A percentile compares a stretch with the other conserved stretches of the same genome.
Evolutionary conservation across 352 stramenopile species (phyloP).

Genomic region (Pythium apleroticum): DNA sequence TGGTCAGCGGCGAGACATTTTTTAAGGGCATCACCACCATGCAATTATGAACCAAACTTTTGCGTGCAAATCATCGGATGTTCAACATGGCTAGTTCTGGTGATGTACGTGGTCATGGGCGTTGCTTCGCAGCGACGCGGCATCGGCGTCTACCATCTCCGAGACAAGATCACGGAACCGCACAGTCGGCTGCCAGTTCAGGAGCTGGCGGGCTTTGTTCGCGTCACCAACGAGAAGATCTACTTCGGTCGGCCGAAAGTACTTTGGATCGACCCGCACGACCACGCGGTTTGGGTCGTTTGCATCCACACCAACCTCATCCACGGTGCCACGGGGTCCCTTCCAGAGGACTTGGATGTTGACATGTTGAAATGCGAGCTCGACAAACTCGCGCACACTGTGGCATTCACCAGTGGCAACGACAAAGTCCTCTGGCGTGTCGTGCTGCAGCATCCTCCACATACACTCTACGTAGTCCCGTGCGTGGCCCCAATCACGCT

Average conservation of each 20-base stretch:
- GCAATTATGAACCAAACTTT: neutral
- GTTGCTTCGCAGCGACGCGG: slow-evolving; percentile 16
- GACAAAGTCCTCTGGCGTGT: slow-evolving; percentile 73
- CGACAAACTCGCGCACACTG: slow-evolving; percentile 98
- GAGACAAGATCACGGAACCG: slow-evolving; percentile 92
- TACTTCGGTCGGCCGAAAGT: slow-evolving; percentile 98
- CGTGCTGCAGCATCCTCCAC: slow-evolving; percentile 98
- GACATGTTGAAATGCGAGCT: slow-evolving; percentile 93
- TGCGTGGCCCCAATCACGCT: slow-evolving; percentile 98
- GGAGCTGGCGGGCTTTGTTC: slow-evolving; percentile 89
- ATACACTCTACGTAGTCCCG: slow-evolving; percentile 99
- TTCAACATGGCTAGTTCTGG: slow-evolving; percentile 13
- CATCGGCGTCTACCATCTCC: slow-evolving; percentile 91
- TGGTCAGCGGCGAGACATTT: slow-evolving; percentile 55
- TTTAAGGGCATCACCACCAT: slow-evolving; percentile 34
- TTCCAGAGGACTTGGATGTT: slow-evolving; percentile 93
- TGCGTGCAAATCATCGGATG: too few species aligned
- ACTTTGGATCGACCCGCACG: slow-evolving; percentile 95
- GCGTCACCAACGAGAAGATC: slow-evolving; percentile 96
- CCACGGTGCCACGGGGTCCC: slow-evolving; percentile 81
- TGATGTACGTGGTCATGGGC: slow-evolving; percentile 24
- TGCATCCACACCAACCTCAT: slow-evolving; percentile 94
- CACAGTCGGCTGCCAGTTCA: slow-evolving; percentile 93
- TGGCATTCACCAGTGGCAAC: slow-evolving; percentile 96
- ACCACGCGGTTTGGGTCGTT: slow-evolving; percentile 87